Base-by-base conservation (phyloP, 78 protist genomes). In the Guillardia theta region DNA sequence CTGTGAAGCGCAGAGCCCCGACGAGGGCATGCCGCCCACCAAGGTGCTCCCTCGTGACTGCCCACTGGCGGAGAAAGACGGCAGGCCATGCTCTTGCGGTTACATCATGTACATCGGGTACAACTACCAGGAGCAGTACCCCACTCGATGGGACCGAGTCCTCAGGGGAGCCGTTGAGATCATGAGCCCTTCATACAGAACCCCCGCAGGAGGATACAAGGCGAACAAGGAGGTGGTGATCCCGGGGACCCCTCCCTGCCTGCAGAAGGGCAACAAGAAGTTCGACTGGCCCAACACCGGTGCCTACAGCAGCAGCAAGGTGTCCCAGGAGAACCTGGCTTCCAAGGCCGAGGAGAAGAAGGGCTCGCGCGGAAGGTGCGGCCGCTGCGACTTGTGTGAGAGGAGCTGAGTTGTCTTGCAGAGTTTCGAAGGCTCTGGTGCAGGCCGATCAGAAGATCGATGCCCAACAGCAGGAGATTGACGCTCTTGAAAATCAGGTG, bases 21-120 rank as follows among this genome's bases (percentile, higher is more conserved):
- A 78, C 33, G 90, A 78, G 48, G 90, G 90, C 90, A 78, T 78
- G 90, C 90, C 90, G 4, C 90, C 90, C 21, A n/a, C 44, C 53
- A 78, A 78, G 50, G 90, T 78, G 90, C 90, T 78, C 21, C 90
- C 90, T 18, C 90, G 90, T 50, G 90, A 78, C 90, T 78, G 90
- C 48, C 24, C 18, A 30, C 21, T n/a, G 33, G 10, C 44, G 21
- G 90, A 37, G 50, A 21, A 12, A 10, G 48, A 78, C 10, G 90
- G 90, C 45, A 0, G 90, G 33, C 90, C 90, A 0, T 78, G 90
- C 90, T 78, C 90, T 4, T 78, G 90, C 48, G 90, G 90, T 18
- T 43, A 78, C 90, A 18, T 78, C 48, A 78, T 78, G 50, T 78
- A 78, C 90, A 78, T 78, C 33, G 90, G 90, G 43, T 78, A 78